Conservation (phyloP, 1,284 basidiomycete genomes). For the Schizophyllum amplum region DNA sequence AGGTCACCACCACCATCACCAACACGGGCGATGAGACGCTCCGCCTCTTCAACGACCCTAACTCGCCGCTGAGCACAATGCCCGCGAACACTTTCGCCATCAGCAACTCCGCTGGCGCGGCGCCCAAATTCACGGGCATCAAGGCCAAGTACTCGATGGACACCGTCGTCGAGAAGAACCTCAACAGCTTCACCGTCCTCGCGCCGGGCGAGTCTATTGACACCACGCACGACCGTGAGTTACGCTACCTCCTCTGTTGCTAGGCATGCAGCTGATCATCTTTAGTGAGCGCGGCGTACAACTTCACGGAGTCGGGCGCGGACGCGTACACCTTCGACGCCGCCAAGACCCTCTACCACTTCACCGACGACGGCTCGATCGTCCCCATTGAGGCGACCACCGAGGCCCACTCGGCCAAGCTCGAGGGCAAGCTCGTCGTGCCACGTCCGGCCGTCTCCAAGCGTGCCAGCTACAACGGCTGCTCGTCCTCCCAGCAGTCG, state of each 20-base stretch:
- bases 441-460: conserved; percentile 30
- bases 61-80: conserved; percentile 29
- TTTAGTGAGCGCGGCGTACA: conserved; percentile 38
- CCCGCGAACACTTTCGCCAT: conserved; percentile 37
- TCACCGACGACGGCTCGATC: conserved; percentile 33
- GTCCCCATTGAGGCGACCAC: conserved; percentile 11
- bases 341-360: conserved; percentile 29
- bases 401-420: conserved; percentile 28
- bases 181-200: conserved; percentile 28
- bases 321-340: conserved; percentile 24
- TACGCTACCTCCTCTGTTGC: conserved; percentile 20
- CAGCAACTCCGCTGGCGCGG: conserved; percentile 24
- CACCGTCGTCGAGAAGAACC: conserved; percentile 17
- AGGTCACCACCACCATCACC: conserved; percentile 32
- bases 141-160: conserved; percentile 28
- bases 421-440: conserved; percentile 22
- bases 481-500: conserved; percentile 21
- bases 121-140: conserved; percentile 33
- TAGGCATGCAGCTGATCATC: conserved; percentile 15
- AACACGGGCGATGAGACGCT: conserved; percentile 41
- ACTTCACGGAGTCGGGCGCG: conserved; percentile 33
- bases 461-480: conserved; percentile 30
- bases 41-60: conserved; percentile 38
- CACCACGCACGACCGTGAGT: conserved; percentile 34
- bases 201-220: conserved; percentile 33